phyloP scores from a whole-genome alignment of 768 basidiomycete species.

The Lactifluus piperatus region DNA sequence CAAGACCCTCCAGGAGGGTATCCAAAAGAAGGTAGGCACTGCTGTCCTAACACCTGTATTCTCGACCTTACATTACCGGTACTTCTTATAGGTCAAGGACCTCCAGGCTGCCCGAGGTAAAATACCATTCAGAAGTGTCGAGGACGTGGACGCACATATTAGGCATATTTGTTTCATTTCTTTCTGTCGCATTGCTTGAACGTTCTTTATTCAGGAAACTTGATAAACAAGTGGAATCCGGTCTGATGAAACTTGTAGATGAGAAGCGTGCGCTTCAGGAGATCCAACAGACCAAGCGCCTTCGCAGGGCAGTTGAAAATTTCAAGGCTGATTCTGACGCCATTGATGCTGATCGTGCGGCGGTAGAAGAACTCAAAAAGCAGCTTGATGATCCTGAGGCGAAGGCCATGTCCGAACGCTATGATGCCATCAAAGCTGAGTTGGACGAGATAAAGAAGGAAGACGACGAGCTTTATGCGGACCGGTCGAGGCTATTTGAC shows the following conservation, averaged over 20 bases:
- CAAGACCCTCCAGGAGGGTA: slow-evolving; percentile 63
- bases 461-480: slow-evolving; percentile 75
- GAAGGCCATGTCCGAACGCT: slow-evolving; percentile 73
- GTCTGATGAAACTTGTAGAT: slow-evolving; percentile 83
- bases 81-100: slow-evolving; percentile 60
- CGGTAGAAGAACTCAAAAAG: slow-evolving; percentile 71
- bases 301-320: slow-evolving; percentile 65
- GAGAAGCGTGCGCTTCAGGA: slow-evolving; percentile 95
- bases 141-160: slow-evolving; percentile 82
- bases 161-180: slow-evolving; percentile 42
- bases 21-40: slow-evolving; percentile 67
- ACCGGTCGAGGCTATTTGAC: slow-evolving; percentile 74
- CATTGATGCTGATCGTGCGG: slow-evolving; percentile 69
- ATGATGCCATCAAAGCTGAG: slow-evolving; percentile 74
- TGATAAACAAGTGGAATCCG: slow-evolving; percentile 88
- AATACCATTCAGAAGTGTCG: slow-evolving; percentile 67
- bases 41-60: not conserved
- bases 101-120: slow-evolving; percentile 76
- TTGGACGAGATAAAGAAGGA: slow-evolving; percentile 82
- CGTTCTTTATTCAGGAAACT: slow-evolving; percentile 45
- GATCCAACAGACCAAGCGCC: slow-evolving; percentile 65
- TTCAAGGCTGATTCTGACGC: slow-evolving; percentile 73
- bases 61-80: not conserved
- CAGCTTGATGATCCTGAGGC: slow-evolving; percentile 87
- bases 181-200: slow-evolving; percentile 11